Base-by-base conservation (phyloP, 768 basidiomycete genomes). In the Galerina sulciceps region DNA sequence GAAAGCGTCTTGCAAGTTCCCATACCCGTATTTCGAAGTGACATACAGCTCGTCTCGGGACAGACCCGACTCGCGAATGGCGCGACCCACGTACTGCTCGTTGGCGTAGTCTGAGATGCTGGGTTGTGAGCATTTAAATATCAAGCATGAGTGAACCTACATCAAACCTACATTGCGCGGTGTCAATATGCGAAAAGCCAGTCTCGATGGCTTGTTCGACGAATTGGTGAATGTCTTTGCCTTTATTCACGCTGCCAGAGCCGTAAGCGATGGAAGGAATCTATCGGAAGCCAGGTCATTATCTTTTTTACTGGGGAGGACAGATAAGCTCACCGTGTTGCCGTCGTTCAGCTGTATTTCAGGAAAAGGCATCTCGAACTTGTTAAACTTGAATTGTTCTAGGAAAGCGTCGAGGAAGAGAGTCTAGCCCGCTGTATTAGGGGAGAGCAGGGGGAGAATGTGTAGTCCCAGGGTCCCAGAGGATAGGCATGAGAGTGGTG, bases 241-340 rank as follows among this genome's bases (percentile, higher is more conserved):
- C 70, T 49, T 76, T 79, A 48, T 73, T 68, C 15, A 73, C 80
- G 31, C 76, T 78, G 6, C 87, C 86, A 0, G 86, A 83, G 1
- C 88, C 87, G 69, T 81, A 88, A 0, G 86, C 87, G 55, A 90
- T 83, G 15, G 73, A 69, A 11, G 88, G 88, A 44, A 89, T 82
- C 85, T 87, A 55, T n/a, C 34, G n/a, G 20, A 13, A 13, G 10
- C 15, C 18, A 9, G 26, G 26, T 31, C 26, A 31, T 31, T 31
- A 31, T 31, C 26, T 31, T 31, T 31, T 31, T 8, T 8, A 31
- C 26, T 31, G 4, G 26, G n/a, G 26, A 31, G 26, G 26, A 8
- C 26, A 31, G 26, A 31, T 31, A 37, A 47, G 58, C 65, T 8
- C 36, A 75, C 78, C 67, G 75, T 67, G 64, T 75, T 68, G 26